These are phyloP conservation scores for Ailanthus altissimus DNA, from an alignment of 345 rosid species.

Conservation along the genomic window DNA sequence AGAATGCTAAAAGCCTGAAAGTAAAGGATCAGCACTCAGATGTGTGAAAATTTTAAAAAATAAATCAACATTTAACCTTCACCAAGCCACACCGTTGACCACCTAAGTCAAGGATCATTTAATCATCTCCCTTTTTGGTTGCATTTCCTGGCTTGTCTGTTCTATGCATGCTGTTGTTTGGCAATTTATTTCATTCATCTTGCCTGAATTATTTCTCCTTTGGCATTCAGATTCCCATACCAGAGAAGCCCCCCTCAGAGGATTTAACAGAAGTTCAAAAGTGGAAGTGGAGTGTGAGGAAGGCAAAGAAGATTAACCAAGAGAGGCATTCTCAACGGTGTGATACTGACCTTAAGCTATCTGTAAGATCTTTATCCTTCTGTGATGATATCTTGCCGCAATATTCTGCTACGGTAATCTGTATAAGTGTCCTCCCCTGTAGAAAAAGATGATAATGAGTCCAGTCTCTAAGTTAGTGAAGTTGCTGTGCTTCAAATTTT, in stretches of 20 bases:
- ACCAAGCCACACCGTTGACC: too few relatives aligned
- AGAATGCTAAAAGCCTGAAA: too few relatives aligned
- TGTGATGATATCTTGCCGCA: not conserved
- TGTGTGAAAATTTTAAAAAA: too few relatives aligned
- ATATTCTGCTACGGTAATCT: not conserved
- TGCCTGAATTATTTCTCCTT: slow-evolving; percentile 10
- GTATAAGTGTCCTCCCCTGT: not conserved
- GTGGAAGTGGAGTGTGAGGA: slow-evolving; percentile 84
- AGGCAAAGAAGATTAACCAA: slow-evolving; percentile 72
- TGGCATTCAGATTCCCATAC: slow-evolving; percentile 58
- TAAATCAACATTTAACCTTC: too few relatives aligned
- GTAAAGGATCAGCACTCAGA: too few relatives aligned
- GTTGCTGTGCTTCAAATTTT: not conserved
- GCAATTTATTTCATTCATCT: slow-evolving; percentile 2
- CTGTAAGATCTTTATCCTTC: slow-evolving; percentile 54
- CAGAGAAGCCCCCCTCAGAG: slow-evolving; percentile 65
- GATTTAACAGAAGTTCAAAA: slow-evolving; percentile 59
- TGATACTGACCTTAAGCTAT: slow-evolving; percentile 90
- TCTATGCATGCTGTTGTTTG: too few relatives aligned
- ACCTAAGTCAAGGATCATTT: too few relatives aligned
- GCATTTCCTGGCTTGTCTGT: not conserved
- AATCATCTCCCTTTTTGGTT: not conserved
- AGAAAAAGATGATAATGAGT: not conserved
- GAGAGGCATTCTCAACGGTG: slow-evolving; percentile 95
- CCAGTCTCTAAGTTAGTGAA: not conserved